These are phyloP conservation scores for Neopestalotiopsis sp. DNA, from an alignment of 2,329 filamentous ascomycete species.

Conservation along the genomic window DNA sequence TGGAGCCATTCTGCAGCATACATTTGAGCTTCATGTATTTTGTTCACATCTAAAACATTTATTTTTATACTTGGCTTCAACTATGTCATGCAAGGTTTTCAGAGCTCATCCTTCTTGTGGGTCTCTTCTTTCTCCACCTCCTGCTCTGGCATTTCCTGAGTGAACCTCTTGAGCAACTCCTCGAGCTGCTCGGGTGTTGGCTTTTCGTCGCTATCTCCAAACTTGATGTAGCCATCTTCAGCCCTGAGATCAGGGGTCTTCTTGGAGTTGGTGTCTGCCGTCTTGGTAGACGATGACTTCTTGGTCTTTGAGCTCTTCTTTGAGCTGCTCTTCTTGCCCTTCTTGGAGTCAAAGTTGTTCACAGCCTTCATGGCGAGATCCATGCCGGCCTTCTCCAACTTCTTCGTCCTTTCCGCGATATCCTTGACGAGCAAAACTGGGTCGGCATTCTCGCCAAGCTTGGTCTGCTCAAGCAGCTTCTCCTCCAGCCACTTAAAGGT, in stretches of 20 bases:
- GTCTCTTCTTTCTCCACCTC: conserved; percentile 23
- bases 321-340: conserved; percentile 44
- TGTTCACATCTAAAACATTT: conserved; percentile 21
- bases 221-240: conserved; percentile 38
- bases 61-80: conserved; percentile 11
- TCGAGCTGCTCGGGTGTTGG: conserved; percentile 55
- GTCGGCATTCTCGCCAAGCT: conserved; percentile 72
- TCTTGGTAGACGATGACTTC: conserved; percentile 44
- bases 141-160: conserved; percentile 34
- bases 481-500: conserved; percentile 77
- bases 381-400: conserved; percentile 73
- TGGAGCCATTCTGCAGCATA: conserved; percentile 7
- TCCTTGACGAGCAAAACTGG: conserved; percentile 77
- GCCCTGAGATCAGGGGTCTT: conserved; percentile 47
- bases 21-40: not conserved
- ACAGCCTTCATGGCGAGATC: conserved; percentile 75
- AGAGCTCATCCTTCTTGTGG: conserved; percentile 34
- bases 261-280: conserved; percentile 36
- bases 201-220: conserved; percentile 47
- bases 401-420: conserved; percentile 68
- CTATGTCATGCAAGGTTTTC: conserved; percentile 16
- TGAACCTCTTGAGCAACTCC: conserved; percentile 56
- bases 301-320: conserved; percentile 45
- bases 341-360: conserved; percentile 55
- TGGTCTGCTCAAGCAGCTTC: conserved; percentile 72